phyloP scores from a whole-genome alignment of 1,284 basidiomycete species.

The Leccinum griseonigrum region DNA sequence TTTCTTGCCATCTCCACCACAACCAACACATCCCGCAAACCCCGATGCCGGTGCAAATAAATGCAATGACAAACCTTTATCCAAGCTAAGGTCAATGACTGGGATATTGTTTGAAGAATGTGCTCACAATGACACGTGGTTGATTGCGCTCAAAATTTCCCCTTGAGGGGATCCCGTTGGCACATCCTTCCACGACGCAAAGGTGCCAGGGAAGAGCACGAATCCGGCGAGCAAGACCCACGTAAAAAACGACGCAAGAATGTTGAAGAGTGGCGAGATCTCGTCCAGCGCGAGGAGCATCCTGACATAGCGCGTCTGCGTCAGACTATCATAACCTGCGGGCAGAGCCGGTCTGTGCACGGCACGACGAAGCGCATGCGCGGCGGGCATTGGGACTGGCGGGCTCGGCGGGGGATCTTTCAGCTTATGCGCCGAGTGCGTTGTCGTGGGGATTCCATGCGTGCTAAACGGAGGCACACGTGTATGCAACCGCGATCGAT shows the following conservation, averaged over 20 bases:
- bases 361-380: constrained; percentile 19
- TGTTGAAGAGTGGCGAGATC: constrained; percentile 38
- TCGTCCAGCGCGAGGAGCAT: constrained; percentile 34
- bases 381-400: constrained; percentile 5
- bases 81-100: constrained; percentile 4
- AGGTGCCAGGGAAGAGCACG: constrained; percentile 58
- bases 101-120: background rate
- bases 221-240: constrained; percentile 61
- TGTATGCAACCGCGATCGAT: constrained; percentile 19
- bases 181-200: constrained; percentile 43
- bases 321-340: constrained; percentile 20
- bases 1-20: constrained; percentile 59
- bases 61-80: constrained; percentile 50
- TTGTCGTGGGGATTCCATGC: background rate
- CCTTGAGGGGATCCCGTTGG: constrained; percentile 28
- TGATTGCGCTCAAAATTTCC: constrained; percentile 35
- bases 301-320: constrained; percentile 31
- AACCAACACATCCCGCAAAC: constrained; percentile 50
- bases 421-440: constrained; percentile 1
- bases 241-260: constrained; percentile 51
- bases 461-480: constrained; percentile 9
- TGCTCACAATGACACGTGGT: constrained; percentile 45
- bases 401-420: constrained; percentile 1
- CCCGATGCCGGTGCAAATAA: constrained; percentile 51
- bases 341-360: constrained; percentile 26